Evolutionary conservation across 306 rosid genomes (phyloP).

Genomic region (Ceratonia siliqua): DNA sequence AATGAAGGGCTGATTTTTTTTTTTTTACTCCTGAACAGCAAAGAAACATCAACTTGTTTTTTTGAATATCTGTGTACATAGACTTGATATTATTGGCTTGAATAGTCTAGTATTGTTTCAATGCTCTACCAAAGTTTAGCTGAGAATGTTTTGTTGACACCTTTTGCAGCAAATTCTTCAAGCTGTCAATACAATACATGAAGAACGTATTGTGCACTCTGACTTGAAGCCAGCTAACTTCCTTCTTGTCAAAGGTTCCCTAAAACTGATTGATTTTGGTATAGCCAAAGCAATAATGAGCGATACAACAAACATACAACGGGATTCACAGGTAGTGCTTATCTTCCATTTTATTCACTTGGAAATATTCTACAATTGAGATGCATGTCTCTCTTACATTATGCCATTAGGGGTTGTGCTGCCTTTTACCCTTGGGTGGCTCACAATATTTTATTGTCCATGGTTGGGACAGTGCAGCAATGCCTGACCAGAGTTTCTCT

Average conservation of each 20-base stretch:
- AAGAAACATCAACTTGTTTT: not conserved
- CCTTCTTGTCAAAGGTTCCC: constrained; percentile 91
- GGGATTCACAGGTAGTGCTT: constrained; percentile 83
- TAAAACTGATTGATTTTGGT: constrained; percentile 94
- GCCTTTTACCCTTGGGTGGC: not conserved
- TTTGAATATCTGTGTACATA: not conserved
- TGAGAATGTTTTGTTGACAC: constrained; percentile 30
- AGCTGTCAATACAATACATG: constrained; percentile 92
- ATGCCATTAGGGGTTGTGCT: not conserved
- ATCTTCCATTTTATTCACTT: constrained; percentile 21
- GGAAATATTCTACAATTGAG: not conserved
- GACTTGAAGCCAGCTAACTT: constrained; percentile 98
- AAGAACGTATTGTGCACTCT: constrained; percentile 94
- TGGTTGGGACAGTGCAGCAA: not conserved
- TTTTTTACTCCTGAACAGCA: not conserved
- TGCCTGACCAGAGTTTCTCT: not conserved
- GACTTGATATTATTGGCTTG: not conserved
- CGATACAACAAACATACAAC: constrained; percentile 92
- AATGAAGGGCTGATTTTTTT: not conserved
- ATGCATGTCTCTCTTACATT: not conserved
- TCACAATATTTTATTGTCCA: not conserved
- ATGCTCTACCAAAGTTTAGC: not conserved
- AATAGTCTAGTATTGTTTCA: not conserved
- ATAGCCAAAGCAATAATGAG: constrained; percentile 97
- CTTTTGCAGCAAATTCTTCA: constrained; percentile 85